Base-by-base conservation (phyloP, 257 asterid species). In the Penstemon eatonii region DNA sequence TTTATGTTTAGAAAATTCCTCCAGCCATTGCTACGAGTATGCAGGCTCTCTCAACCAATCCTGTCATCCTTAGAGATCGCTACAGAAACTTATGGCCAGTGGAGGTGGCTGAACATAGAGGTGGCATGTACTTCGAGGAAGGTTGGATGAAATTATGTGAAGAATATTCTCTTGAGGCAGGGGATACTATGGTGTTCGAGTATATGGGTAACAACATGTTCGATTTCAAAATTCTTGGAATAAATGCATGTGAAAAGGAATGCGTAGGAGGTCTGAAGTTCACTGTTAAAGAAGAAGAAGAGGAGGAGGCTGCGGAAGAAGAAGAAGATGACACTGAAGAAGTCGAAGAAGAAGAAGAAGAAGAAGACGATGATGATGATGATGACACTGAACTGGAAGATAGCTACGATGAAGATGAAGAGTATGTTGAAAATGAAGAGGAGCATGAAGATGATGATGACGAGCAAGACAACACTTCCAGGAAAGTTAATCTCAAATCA, bases 101-200 rank as follows among this genome's bases (percentile, higher is more conserved):
- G 18, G 71, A 10, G 52, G 37, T 79, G 15, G 55, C n/a, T 12
- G 72, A 7, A 46, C 25, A 5, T 8, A 60, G 72, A 58, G 49
- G 46, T 12, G 50, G 18, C 5, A 65, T 51, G 64, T 75, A 4
- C 61, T 72, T 80, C 13, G 8, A 43, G 10, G 39, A 69, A 42
- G 81, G 79, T 4, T 80, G 84, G 84, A 15, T 68, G 6, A 7
- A 73, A 3, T 61, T 80, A 10, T 68, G 61, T 8, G n/a, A 9
- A 8, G 75, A 76, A 0, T 75, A 69, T 13, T 42, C 13, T 7
- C 13, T 75, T 62, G 56, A 75, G 54, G 61, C 51, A 1, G 0
- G 1, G 0, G 19, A 76, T 53, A 2, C 38, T 4, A 3, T 80
- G 55, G 25, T 65, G 2, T 80, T 75, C 12, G 42, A 36, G 0